Percentiles rank a stretch among this genome's conserved stretches.
Conservation (phyloP, 768 basidiomycete species). For the Trametes cinnabarina region DNA sequence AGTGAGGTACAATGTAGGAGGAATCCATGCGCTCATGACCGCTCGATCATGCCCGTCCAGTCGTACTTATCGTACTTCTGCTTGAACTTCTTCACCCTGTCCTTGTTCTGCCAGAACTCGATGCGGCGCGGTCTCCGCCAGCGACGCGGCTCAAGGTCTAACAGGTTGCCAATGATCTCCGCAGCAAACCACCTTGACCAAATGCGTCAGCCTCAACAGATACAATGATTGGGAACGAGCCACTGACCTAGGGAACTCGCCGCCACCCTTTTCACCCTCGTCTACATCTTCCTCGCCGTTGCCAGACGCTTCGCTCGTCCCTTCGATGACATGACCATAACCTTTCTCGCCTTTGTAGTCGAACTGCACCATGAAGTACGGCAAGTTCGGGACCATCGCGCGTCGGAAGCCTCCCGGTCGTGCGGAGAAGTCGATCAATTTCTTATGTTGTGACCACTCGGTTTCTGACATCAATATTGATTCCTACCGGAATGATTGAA, state of each 20-base stretch:
- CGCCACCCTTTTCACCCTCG: constrained; percentile 88
- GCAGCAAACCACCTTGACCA: constrained; percentile 80
- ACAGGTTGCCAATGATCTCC: constrained; percentile 90
- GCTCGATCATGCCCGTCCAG: constrained; percentile 75
- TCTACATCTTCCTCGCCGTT: constrained; percentile 63
- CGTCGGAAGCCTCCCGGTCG: constrained; percentile 92
- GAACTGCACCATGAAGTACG: constrained; percentile 99
- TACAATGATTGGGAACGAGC: neutral
- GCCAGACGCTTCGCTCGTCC: constrained; percentile 61
- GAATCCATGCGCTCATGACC: constrained; percentile 10
- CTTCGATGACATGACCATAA: constrained; percentile 98
- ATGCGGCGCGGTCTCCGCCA: constrained; percentile 82
- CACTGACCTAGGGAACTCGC: constrained; percentile 82
- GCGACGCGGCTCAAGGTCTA: constrained; percentile 80
- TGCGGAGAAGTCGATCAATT: constrained; percentile 89
- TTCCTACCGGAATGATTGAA: constrained; percentile 53
- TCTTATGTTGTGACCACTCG: constrained; percentile 99
- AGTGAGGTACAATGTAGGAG: neutral
- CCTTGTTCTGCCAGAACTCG: constrained; percentile 67
- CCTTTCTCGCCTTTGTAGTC: constrained; percentile 98
- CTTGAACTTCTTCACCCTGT: constrained; percentile 68
- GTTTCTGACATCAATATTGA: constrained; percentile 89
- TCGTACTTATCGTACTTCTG: constrained; percentile 75
- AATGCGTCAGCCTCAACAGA: neutral
- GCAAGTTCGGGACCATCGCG: constrained; percentile 93